Base-by-base conservation (phyloP, 2,329 filamentous ascomycete species). In the Chrysosporium keratinophilum region DNA sequence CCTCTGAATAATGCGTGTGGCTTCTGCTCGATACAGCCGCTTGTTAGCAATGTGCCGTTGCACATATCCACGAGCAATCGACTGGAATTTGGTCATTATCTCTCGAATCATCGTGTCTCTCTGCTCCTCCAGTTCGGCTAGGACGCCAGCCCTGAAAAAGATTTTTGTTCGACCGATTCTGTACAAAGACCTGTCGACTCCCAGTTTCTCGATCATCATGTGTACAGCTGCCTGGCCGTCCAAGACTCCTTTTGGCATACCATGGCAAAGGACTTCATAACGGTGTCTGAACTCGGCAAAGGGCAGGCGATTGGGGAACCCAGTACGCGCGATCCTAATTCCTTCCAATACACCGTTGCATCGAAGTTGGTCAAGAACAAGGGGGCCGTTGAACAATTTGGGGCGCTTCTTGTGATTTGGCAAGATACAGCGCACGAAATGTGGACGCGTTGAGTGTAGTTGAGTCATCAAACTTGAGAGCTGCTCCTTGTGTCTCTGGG, bases 301-400 rank as follows among this genome's bases (percentile, higher is more conserved):
- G 0, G 87, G 80, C 33, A 98, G 77, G 61, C 93, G 80, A 66
- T 98, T 98, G 49, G 93, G 93, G 67, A 98, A 98, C 20, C 93
- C 93, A 4, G 94, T 98, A 44, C 93, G 83, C 20, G 93, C 93
- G 69, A 98, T 98, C 57, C 93, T 82, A 64, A 98, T 98, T 58
- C 93, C 93, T 72, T 98, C 93, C n/a, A 98, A 77, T 2, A 98
- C 93, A 85, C 93, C 93, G 67, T 98, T 98, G 72, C 93, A 98
- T 50, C 93, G 83, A n/a, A 98, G 75, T 68, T 98, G 94, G 64
- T 98, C 93, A 5, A 98, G 78, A 1, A 98, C 94, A n/a, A 98
- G 80, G 1, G 89, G 81, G 2, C 87, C 88, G 65, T 86, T 87
- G 69, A 97, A 88, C 65, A 90, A 86, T 70, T 98, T 98, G 0